Evolutionary conservation across 805 yeast species (phyloP), one percentile per base, ranked within the genome.

Genomic region (Blastobotrys mokoenaii): DNA sequence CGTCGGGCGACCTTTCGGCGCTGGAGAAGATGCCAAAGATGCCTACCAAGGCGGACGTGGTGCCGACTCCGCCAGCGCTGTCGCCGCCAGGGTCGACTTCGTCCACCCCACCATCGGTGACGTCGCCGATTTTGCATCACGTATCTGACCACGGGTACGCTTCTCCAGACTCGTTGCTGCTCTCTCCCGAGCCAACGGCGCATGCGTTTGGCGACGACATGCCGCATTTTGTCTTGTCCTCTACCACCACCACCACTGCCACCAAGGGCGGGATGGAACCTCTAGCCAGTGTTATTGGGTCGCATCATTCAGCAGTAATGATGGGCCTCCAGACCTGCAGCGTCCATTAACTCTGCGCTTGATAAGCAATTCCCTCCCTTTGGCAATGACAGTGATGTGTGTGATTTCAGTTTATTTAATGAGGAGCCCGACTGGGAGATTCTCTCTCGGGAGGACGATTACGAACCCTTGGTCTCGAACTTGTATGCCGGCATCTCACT

Each of bases 221-320:
- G 10, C 38, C 27, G 3, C 18, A 11, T 15, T 18, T 33, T 7
- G 25, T 8, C 14, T 20, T 30, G 27, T 22, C 27, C 27, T 22
- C 27, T 22, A 22, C 27, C 27, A 22, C 27, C 27, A 22, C 27
- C 7, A 22, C 8, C 27, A 22, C 27, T 22, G 27, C 27, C 27
- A 22, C 27, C 27, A 22, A 22, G 27, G 27, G 27, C 43, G 18
- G 44, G 43, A 3, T 29, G 37, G 25, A 34, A 30, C 41, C 43
- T 41, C 38, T 34, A n/a, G 40, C 33, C 38, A 16, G 16, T 17
- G 44, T 46, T 45, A 38, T 45, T 43, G 57, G 46, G 52, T 45
- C 60, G 60, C 60, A 57, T 54, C 60, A 56, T 56, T 56, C 60
- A 55, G 60, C 60, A 56, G 60, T 37, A 57, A 47, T 56, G 59